phyloP scores from a whole-genome alignment of 2,329 filamentous ascomycete genomes.

The Trichoderma koningiopsis region DNA sequence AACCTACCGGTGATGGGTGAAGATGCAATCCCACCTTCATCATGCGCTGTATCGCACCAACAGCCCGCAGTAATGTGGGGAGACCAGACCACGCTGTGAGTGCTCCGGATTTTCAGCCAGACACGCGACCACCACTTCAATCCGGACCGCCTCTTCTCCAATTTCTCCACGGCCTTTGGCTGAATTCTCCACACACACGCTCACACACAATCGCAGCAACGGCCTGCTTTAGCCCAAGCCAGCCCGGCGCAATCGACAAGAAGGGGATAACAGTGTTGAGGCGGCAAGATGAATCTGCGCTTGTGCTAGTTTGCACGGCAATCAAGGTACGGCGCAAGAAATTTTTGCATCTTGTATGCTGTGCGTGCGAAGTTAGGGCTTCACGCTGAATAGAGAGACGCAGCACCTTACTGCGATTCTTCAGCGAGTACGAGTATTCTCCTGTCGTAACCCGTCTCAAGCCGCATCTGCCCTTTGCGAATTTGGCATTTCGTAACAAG shows the following conservation, averaged over 20 bases:
- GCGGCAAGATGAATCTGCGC: neutral
- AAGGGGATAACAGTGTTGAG: neutral
- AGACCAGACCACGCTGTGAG: neutral
- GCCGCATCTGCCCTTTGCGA: slow-evolving; percentile 11
- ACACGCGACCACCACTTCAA: slow-evolving; percentile 17
- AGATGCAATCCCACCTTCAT: neutral
- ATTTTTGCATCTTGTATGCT: neutral
- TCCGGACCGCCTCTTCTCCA: slow-evolving; percentile 7
- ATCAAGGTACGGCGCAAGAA: neutral
- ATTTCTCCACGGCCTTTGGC: neutral
- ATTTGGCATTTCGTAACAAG: neutral
- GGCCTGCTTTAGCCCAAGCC: neutral
- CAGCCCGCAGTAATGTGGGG: slow-evolving; percentile 16
- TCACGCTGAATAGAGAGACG: neutral
- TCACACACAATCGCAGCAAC: neutral
- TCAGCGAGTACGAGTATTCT: neutral
- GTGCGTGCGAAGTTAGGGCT: neutral
- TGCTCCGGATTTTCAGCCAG: slow-evolving; percentile 5
- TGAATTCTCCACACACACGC: slow-evolving; percentile 9
- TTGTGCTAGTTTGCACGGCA: neutral
- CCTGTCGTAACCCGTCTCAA: neutral
- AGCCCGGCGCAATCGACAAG: neutral
- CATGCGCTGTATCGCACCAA: neutral
- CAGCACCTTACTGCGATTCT: neutral
- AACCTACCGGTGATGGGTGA: neutral